Conservation (phyloP, 2,329 filamentous ascomycete species). For the Aspergillus sojae region DNA sequence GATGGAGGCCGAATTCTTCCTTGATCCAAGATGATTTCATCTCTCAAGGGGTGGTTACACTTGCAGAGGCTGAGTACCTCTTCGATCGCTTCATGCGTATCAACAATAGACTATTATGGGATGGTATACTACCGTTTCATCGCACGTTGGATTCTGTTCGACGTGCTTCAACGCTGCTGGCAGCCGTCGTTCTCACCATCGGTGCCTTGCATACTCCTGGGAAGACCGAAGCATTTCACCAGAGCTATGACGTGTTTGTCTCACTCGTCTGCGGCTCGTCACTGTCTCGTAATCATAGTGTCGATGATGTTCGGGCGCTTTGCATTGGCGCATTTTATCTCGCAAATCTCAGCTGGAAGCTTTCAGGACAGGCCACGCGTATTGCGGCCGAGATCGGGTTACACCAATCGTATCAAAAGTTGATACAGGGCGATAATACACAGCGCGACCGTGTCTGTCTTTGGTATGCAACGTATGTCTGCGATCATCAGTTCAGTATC, state of each 20-base stretch:
- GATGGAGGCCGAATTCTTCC: slow-evolving; percentile 23
- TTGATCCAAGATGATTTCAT: slow-evolving; percentile 42
- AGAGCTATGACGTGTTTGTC: slow-evolving; percentile 55
- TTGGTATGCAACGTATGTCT: slow-evolving; percentile 61
- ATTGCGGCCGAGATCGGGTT: slow-evolving; percentile 55
- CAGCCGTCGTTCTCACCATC: slow-evolving; percentile 54
- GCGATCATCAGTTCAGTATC: slow-evolving; percentile 62
- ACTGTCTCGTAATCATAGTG: slow-evolving; percentile 54
- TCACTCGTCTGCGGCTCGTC: slow-evolving; percentile 53
- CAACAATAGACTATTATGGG: slow-evolving; percentile 48
- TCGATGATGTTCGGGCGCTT: slow-evolving; percentile 57
- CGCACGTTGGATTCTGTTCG: slow-evolving; percentile 48
- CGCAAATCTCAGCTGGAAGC: slow-evolving; percentile 58
- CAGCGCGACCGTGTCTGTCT: slow-evolving; percentile 51
- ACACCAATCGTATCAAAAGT: slow-evolving; percentile 47
- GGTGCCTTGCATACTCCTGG: slow-evolving; percentile 55
- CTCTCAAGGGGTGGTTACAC: slow-evolving; percentile 39
- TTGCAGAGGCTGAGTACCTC: slow-evolving; percentile 47
- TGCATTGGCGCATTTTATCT: slow-evolving; percentile 61
- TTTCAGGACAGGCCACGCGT: slow-evolving; percentile 54
- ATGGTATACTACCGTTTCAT: slow-evolving; percentile 34
- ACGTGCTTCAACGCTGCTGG: slow-evolving; percentile 52
- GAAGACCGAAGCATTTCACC: slow-evolving; percentile 48
- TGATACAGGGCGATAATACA: slow-evolving; percentile 37
- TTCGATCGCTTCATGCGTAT: slow-evolving; percentile 45